Evolutionary conservation across 73 alveolate species (phyloP).

Genomic region (Paramecium sonneborni): DNA sequence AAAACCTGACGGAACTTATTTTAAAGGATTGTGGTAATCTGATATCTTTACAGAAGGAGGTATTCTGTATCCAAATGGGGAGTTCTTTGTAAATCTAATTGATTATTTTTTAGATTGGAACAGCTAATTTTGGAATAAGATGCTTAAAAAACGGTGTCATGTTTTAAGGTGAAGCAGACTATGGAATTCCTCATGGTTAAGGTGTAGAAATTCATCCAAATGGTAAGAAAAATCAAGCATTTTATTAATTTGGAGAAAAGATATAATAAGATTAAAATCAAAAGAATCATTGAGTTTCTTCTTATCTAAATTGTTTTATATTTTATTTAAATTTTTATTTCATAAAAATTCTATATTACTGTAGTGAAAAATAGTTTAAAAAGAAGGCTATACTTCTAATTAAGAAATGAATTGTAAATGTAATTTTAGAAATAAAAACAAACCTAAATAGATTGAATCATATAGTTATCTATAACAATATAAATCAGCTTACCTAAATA

Average conservation of each 20-base stretch:
- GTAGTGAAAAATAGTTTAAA: too few species aligned
- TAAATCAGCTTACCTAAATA: too few species aligned
- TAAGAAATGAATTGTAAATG: too few species aligned
- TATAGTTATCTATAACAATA: too few species aligned
- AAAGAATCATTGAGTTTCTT: too few species aligned
- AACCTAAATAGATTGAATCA: too few species aligned
- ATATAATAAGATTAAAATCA: too few species aligned
- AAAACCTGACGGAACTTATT: neutral
- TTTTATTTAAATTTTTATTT: too few species aligned
- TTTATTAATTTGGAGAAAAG: neutral
- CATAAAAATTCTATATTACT: too few species aligned
- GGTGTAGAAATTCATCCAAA: conserved; percentile 22
- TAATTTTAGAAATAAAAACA: too few species aligned
- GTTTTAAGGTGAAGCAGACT: neutral
- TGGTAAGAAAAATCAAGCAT: neutral
- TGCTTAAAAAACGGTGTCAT: neutral
- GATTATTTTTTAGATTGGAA: neutral
- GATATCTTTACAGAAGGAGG: neutral
- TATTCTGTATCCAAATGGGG: neutral
- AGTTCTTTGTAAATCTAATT: neutral
- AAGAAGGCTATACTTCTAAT: too few species aligned
- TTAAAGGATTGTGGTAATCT: neutral
- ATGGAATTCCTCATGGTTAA: conserved; percentile 65
- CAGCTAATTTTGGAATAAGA: neutral
- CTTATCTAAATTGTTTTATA: too few species aligned